These are phyloP conservation scores for Cucurbita ficifolia DNA, from an alignment of 306 rosid genomes.

Conservation along the genomic window DNA sequence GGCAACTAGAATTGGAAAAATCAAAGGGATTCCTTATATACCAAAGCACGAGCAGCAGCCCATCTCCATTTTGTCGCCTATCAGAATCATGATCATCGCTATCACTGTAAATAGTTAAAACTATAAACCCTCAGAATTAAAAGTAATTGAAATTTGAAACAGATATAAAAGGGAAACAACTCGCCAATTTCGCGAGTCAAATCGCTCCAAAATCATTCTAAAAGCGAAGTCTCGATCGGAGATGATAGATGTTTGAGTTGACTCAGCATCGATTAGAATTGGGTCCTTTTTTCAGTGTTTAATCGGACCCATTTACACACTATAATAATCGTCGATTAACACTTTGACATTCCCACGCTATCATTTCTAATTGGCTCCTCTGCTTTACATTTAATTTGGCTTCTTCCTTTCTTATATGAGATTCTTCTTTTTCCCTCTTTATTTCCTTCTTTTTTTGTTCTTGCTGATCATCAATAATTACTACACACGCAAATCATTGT, in stretches of 20 bases:
- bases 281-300: neutral
- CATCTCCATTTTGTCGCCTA: neutral
- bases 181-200: neutral
- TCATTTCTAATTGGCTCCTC: neutral
- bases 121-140: neutral
- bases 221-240: neutral
- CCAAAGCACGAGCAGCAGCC: neutral
- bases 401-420: neutral
- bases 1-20: neutral
- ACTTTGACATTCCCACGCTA: neutral
- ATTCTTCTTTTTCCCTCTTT: neutral
- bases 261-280: neutral
- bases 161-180: neutral
- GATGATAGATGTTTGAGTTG: slow-evolving; percentile 1
- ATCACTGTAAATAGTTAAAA: neutral
- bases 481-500: neutral
- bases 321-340: neutral
- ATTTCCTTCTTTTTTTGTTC: neutral
- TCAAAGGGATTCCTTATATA: neutral
- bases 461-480: neutral
- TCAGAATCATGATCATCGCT: neutral
- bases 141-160: too few species aligned
- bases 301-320: neutral
- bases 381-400: neutral
- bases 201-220: neutral